These are phyloP conservation scores for Cenchrus fungigraminus DNA, from an alignment of 176 grass and related monocot genomes.

Conservation along the genomic window DNA sequence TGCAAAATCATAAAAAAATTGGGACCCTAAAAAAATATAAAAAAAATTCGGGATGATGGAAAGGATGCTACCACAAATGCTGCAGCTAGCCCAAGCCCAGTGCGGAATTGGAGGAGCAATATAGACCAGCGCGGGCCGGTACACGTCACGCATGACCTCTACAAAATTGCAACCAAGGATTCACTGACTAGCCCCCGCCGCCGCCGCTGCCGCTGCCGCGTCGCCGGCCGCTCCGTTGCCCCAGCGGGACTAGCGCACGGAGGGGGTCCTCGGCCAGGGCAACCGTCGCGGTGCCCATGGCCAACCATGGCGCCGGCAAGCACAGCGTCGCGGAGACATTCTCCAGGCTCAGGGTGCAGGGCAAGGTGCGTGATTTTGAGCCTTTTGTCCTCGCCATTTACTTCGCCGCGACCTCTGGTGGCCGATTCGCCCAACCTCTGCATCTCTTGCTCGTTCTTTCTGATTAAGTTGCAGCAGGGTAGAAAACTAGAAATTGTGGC, in stretches of 20 bases:
- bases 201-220: neutral
- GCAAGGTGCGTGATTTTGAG: constrained; percentile 34
- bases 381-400: neutral
- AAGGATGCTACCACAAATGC: too few species aligned
- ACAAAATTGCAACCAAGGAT: neutral
- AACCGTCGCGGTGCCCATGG: constrained; percentile 5
- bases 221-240: neutral
- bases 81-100: too few species aligned
- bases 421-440: neutral
- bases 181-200: neutral
- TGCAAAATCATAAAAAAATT: too few species aligned
- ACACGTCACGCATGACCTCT: too few species aligned
- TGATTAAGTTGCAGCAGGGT: neutral
- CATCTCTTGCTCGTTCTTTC: neutral
- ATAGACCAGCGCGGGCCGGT: too few species aligned
- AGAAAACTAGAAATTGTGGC: neutral
- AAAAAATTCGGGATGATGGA: too few species aligned
- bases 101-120: too few species aligned
- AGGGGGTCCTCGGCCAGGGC: neutral
- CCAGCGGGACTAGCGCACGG: neutral
- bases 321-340: constrained; percentile 44
- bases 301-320: constrained; percentile 3
- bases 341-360: constrained; percentile 47
- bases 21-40: too few species aligned
- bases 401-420: neutral